Conservation (phyloP, 495 filamentous ascomycete genomes). For the Hypoxylon rickii region DNA sequence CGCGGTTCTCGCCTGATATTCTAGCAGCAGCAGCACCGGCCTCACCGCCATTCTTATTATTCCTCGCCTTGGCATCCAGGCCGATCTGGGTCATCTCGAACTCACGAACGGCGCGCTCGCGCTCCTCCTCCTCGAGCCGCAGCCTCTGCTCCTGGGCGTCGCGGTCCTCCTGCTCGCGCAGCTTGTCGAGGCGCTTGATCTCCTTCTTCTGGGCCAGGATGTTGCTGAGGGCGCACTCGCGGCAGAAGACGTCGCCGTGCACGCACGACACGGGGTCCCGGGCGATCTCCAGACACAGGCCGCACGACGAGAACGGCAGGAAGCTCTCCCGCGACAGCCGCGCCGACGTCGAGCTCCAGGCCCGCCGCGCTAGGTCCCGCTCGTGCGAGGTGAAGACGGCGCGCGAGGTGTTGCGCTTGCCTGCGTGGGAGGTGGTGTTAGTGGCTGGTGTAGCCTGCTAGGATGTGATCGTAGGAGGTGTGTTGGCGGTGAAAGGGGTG, state of each 20-base stretch:
- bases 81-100: conserved; percentile 73
- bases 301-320: conserved; percentile 88
- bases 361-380: conserved; percentile 73
- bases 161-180: conserved; percentile 60
- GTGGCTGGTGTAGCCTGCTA: conserved; percentile 5
- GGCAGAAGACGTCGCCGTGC: conserved; percentile 93
- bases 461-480: neutral
- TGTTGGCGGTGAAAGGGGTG: neutral
- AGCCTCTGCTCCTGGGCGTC: conserved; percentile 59
- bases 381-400: conserved; percentile 96
- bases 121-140: conserved; percentile 62
- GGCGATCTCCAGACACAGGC: conserved; percentile 83
- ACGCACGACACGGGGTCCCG: conserved; percentile 74
- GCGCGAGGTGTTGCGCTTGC: conserved; percentile 94
- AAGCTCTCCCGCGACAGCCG: conserved; percentile 91
- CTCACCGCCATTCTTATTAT: conserved; percentile 39
- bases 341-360: conserved; percentile 83
- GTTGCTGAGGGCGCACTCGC: conserved; percentile 91
- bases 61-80: conserved; percentile 59
- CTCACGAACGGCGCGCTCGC: conserved; percentile 59
- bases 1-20: conserved; percentile 15
- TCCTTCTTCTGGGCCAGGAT: conserved; percentile 90
- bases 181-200: conserved; percentile 79
- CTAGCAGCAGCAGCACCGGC: conserved; percentile 5
- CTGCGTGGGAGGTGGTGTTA: conserved; percentile 42